These are phyloP conservation scores for Cymbidium sinense DNA, from an alignment of 106 monocot genomes.

Conservation along the genomic window DNA sequence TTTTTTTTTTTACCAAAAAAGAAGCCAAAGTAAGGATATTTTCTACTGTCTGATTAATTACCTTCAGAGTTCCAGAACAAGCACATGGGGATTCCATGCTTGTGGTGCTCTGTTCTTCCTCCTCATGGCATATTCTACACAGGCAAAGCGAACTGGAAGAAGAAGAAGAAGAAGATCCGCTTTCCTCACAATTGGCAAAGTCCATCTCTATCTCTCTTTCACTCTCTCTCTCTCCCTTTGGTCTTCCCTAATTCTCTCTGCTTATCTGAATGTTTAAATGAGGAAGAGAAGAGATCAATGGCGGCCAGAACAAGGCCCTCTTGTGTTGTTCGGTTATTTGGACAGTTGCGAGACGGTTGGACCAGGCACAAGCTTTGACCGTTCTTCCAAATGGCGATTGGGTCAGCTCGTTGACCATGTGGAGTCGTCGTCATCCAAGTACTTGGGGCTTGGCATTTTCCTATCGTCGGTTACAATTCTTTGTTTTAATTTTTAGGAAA, in stretches of 20 bases:
- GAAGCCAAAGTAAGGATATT: neutral
- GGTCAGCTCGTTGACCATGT: neutral
- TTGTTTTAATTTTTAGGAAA: too few relatives aligned
- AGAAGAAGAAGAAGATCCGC: neutral
- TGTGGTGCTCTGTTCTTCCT: slow-evolving; percentile 46
- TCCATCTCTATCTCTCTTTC: slow-evolving; percentile 1
- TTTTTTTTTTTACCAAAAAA: too few relatives aligned
- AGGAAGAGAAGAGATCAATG: neutral
- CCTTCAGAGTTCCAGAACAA: slow-evolving; percentile 69
- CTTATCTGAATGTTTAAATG: neutral
- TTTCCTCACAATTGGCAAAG: neutral
- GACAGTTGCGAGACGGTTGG: neutral
- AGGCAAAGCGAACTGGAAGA: slow-evolving; percentile 8
- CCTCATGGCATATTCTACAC: slow-evolving; percentile 73
- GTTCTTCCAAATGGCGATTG: neutral
- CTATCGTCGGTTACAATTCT: too few relatives aligned
- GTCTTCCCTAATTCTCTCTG: neutral
- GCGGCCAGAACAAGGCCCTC: neutral
- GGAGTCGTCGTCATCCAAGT: neutral
- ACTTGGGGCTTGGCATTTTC: neutral
- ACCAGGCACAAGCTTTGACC: neutral
- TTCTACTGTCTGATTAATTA: neutral
- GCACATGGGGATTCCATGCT: slow-evolving; percentile 69
- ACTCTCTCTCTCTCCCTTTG: neutral
- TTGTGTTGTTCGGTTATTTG: neutral